Percentiles rank a stretch among this genome's conserved stretches.
Evolutionary conservation across 2,329 filamentous ascomycete genomes (phyloP).

Genomic region (Pseudocercospora macadamiae): DNA sequence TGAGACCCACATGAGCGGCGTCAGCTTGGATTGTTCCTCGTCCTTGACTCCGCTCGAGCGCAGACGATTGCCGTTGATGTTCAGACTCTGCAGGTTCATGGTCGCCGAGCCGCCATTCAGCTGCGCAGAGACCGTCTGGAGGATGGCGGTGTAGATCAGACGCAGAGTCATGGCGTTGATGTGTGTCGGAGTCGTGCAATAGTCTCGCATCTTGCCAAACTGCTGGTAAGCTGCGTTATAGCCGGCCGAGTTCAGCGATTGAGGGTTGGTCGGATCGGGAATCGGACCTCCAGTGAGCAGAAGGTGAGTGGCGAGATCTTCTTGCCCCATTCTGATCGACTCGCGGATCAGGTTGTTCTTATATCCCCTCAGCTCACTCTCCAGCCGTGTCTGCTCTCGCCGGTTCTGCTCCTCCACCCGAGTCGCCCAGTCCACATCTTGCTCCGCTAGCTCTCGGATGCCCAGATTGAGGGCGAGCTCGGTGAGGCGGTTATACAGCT

Average conservation of each 20-base stretch:
- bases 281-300: slow-evolving; percentile 68
- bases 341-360: slow-evolving; percentile 98
- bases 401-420: slow-evolving; percentile 67
- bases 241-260: slow-evolving; percentile 46
- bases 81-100: slow-evolving; percentile 58
- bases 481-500: slow-evolving; percentile 70
- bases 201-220: slow-evolving; percentile 85
- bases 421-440: slow-evolving; percentile 77
- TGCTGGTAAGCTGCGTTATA: slow-evolving; percentile 73
- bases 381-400: slow-evolving; percentile 72
- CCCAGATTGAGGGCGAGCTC: slow-evolving; percentile 69
- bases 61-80: slow-evolving; percentile 59
- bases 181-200: slow-evolving; percentile 81
- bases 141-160: slow-evolving; percentile 73
- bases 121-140: slow-evolving; percentile 69
- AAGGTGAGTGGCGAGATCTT: slow-evolving; percentile 84
- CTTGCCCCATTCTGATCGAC: slow-evolving; percentile 89
- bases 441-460: slow-evolving; percentile 66
- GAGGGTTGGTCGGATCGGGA: slow-evolving; percentile 29
- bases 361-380: slow-evolving; percentile 84
- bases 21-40: slow-evolving; percentile 61
- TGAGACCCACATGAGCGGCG: slow-evolving; percentile 67
- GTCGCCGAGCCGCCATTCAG: slow-evolving; percentile 24
- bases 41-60: slow-evolving; percentile 50
- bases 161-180: slow-evolving; percentile 81